phyloP scores from a whole-genome alignment of 352 stramenopile genomes.

The Phytophthora macrochlamydospora region DNA sequence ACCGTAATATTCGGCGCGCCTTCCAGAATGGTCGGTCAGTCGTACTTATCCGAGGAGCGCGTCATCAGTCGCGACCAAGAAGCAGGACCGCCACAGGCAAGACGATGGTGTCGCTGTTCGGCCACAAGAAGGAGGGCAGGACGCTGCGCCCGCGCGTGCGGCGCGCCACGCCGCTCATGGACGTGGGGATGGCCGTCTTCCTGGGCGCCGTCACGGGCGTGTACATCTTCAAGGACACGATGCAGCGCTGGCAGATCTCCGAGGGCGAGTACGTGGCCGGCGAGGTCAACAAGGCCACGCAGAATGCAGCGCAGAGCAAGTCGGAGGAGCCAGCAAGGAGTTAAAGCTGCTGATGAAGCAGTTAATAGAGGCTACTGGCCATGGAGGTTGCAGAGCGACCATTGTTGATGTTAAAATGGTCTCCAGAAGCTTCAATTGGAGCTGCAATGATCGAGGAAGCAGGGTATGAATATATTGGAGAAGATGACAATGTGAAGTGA shows the following conservation, averaged over 20 bases:
- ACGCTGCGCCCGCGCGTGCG: slow-evolving; percentile 59
- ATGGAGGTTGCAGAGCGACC: too few species aligned
- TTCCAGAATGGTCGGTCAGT: slow-evolving; percentile 33
- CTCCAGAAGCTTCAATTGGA: too few species aligned
- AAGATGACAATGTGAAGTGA: not conserved
- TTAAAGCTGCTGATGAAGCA: not conserved
- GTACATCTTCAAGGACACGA: slow-evolving; percentile 82
- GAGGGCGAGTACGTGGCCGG: slow-evolving; percentile 33
- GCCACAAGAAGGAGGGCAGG: slow-evolving; percentile 53
- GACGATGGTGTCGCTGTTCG: slow-evolving; percentile 41
- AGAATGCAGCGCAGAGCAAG: slow-evolving; percentile 9
- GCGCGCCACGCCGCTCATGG: slow-evolving; percentile 62
- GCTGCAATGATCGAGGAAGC: not conserved
- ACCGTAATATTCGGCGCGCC: slow-evolving; percentile 19
- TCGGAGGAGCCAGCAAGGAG: slow-evolving; percentile 12
- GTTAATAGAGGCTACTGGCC: not conserved
- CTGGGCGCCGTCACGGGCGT: slow-evolving; percentile 59
- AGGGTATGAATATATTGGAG: slow-evolving; percentile 13
- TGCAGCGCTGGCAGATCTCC: slow-evolving; percentile 53
- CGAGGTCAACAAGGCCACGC: slow-evolving; percentile 23
- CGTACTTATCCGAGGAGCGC: slow-evolving; percentile 9
- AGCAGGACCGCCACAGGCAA: too few species aligned
- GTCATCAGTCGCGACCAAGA: too few species aligned
- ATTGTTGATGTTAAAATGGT: too few species aligned
- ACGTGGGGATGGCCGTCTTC: slow-evolving; percentile 57